phyloP scores from a whole-genome alignment of 2,329 filamentous ascomycete genomes.

The Verticillium zaregamsianum region DNA sequence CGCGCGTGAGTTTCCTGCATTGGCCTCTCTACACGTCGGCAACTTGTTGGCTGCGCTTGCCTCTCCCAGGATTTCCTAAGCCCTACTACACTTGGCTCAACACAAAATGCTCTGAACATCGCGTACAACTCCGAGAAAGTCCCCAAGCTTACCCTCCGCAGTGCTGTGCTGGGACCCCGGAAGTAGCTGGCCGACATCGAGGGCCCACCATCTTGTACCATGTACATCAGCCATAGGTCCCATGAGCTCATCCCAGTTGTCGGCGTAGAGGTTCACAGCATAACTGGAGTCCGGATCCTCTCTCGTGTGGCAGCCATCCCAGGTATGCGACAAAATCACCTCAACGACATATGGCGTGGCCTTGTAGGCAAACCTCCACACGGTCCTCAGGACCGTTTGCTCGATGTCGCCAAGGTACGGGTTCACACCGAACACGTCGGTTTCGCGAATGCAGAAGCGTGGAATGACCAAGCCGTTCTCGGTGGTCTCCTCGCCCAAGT shows the following conservation, averaged over 20 bases:
- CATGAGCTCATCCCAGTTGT: slow-evolving; percentile 32
- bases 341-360: slow-evolving; percentile 28
- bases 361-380: slow-evolving; percentile 14
- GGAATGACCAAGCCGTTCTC: neutral
- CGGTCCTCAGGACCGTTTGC: neutral
- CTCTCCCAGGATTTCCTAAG: no score
- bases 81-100: neutral
- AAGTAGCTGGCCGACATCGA: neutral
- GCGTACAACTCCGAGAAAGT: slow-evolving; percentile 11
- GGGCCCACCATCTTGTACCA: neutral
- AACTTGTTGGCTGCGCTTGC: neutral
- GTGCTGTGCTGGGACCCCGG: neutral
- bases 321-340: slow-evolving; percentile 22
- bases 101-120: slow-evolving; percentile 15
- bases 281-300: slow-evolving; percentile 19
- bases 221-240: slow-evolving; percentile 24
- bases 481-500: neutral
- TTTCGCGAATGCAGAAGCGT: neutral
- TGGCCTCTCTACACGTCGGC: neutral
- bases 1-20: neutral
- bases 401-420: neutral
- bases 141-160: neutral
- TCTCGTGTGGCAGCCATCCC: slow-evolving; percentile 16
- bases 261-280: slow-evolving; percentile 26
- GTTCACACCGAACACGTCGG: neutral